Evolutionary conservation across 179 eudicot genomes (phyloP), one percentile per base, ranked within the genome.

Genomic region (Beta lomatogona): DNA sequence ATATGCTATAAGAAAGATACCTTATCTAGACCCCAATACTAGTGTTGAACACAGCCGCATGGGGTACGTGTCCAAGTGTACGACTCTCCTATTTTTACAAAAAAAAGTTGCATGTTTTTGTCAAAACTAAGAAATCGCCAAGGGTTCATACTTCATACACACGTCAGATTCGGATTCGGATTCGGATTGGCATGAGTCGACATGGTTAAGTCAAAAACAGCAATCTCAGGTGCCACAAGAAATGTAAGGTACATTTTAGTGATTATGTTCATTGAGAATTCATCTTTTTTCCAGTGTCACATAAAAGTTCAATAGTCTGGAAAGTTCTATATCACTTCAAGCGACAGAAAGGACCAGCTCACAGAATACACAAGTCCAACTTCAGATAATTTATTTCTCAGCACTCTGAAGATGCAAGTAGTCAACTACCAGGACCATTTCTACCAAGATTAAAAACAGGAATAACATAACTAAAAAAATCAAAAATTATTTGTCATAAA

Each of bases 401-500:
- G 48, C 7, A 36, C 50, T 55, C 8, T 9, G 2, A 54, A 54
- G 22, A 9, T 3, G 28, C 48, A 69, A 21, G 52, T 53, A 57
- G 79, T 54, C 77, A 79, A 76, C 54, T 64, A 75, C 61, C 50
- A 76, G 13, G 52, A 71, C 80, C 18, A 50, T 0, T 31, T 44
- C 18, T 15, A 15, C 22, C 77, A 54, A 5, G 44, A 74, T 73
- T 11, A 52, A 22, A 61, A 21, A 21, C 45, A 9, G 12, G 22
- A 13, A 7, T 12, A 16, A 28, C 45, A 16, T 65, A 44, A 18
- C 25, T 5, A 60, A 16, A 25, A 25, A 25, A 44, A 77, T 64
- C 64, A 74, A 60, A 83, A 73, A 44, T 71, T 76, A 77, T 71
- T 63, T 61, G 52, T 70, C 63, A 83, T 53, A 25, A 71, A 76